Conservation (phyloP, 805 yeast species). For the Ogataea paraovalis region DNA sequence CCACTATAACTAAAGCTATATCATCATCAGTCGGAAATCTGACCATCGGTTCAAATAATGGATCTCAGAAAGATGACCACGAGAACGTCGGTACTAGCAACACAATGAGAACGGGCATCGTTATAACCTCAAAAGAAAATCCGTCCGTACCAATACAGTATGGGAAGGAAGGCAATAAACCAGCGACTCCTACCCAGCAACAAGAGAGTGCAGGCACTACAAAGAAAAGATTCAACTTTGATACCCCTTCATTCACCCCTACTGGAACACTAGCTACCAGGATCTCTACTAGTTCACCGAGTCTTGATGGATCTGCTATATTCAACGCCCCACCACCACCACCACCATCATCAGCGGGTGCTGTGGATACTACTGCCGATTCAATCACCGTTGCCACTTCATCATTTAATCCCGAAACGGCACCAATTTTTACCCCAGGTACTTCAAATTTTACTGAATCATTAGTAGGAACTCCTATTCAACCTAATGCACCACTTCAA, state of each 20-base stretch:
- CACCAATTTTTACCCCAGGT: constrained; percentile 30
- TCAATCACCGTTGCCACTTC: constrained; percentile 5
- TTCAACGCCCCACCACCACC: constrained; percentile 52
- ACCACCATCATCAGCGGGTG: neutral
- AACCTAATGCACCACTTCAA: constrained; percentile 2
- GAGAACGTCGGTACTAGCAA: neutral
- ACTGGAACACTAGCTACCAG: constrained; percentile 29
- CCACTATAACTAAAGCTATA: neutral
- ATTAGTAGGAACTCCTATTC: constrained; percentile 29
- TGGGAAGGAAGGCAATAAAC: neutral
- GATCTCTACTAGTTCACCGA: constrained; percentile 46
- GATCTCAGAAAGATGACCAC: neutral
- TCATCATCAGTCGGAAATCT: constrained; percentile 3
- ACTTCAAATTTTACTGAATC: constrained; percentile 10
- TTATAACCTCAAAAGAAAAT: constrained; percentile 1
- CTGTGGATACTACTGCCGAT: constrained; percentile 6
- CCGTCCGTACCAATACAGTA: constrained; percentile 5
- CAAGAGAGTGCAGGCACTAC: constrained; percentile 9
- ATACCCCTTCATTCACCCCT: constrained; percentile 54
- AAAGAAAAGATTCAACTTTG: constrained; percentile 49
- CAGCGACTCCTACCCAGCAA: neutral
- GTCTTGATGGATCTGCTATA: constrained; percentile 42
- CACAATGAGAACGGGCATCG: neutral
- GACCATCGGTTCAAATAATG: neutral
- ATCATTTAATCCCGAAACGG: constrained; percentile 28